These are phyloP conservation scores for Diaporthe capsici DNA, from an alignment of 2,329 filamentous ascomycete genomes.

Conservation along the genomic window DNA sequence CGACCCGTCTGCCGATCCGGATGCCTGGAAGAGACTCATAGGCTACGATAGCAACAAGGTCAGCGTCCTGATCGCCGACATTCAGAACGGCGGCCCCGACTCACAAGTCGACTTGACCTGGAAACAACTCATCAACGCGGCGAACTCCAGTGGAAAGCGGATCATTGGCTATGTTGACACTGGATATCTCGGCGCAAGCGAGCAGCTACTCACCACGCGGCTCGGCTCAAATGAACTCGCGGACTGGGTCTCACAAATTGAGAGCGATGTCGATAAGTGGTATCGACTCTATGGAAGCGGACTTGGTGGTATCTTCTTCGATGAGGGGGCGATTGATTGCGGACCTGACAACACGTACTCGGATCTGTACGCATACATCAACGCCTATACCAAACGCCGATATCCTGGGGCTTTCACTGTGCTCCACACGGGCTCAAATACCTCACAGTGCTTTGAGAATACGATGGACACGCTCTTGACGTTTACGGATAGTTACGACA, in stretches of 20 bases:
- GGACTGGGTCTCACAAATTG: constrained; percentile 47
- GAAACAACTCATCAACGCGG: background rate
- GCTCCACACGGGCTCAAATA: constrained; percentile 45
- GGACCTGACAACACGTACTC: constrained; percentile 47
- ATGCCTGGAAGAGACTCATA: background rate
- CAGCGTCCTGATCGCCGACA: background rate
- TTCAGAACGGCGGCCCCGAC: background rate
- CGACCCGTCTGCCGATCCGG: background rate
- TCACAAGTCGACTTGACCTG: background rate
- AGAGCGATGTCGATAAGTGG: constrained; percentile 47
- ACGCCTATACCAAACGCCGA: constrained; percentile 45
- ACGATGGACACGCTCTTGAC: constrained; percentile 52
- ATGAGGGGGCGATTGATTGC: constrained; percentile 50
- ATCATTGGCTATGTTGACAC: background rate
- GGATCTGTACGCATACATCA: constrained; percentile 48
- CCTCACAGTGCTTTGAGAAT: constrained; percentile 49
- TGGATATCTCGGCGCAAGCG: background rate
- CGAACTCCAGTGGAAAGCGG: background rate
- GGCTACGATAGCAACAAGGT: background rate
- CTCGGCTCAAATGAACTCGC: constrained; percentile 43
- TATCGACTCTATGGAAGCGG: constrained; percentile 45
- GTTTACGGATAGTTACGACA: constrained; percentile 48
- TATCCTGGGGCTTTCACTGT: constrained; percentile 47
- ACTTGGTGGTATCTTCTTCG: constrained; percentile 52
- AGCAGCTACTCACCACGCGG: constrained; percentile 33